Percentiles rank a stretch among this genome's conserved stretches.
Conservation (phyloP, 495 filamentous ascomycete species). For the Hyaloscypha finlandica region DNA sequence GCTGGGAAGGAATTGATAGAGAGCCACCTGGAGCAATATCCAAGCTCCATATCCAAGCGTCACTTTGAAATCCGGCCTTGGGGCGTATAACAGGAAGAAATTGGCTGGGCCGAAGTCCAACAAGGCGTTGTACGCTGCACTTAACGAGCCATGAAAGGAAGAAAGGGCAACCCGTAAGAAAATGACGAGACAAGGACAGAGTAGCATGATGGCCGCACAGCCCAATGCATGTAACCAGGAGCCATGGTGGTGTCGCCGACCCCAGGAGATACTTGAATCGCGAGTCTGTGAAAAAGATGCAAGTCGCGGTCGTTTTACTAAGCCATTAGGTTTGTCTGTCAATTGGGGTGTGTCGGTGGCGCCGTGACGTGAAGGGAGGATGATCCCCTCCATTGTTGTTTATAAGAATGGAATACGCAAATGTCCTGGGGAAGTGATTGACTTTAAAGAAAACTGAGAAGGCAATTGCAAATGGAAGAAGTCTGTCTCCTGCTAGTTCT, state of each 20-base stretch:
- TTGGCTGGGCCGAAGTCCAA: neutral
- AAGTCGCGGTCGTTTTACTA: slow-evolving; percentile 19
- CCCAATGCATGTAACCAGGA: slow-evolving; percentile 26
- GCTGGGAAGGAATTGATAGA: slow-evolving; percentile 27
- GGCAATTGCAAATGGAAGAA: too few species aligned
- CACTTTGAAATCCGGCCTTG: slow-evolving; percentile 2
- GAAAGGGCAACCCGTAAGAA: slow-evolving; percentile 27
- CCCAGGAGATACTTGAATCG: slow-evolving; percentile 30
- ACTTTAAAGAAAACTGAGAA: too few species aligned
- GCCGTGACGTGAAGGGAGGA: slow-evolving; percentile 24
- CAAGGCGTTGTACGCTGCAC: slow-evolving; percentile 7
- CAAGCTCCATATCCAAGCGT: slow-evolving; percentile 19
- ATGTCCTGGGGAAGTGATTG: neutral
- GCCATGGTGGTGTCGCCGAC: slow-evolving; percentile 28
- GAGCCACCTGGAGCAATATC: slow-evolving; percentile 22
- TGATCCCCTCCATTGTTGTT: slow-evolving; percentile 23
- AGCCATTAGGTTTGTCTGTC: slow-evolving; percentile 8
- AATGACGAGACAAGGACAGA: slow-evolving; percentile 24
- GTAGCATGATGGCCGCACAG: slow-evolving; percentile 23
- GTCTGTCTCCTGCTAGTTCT: too few species aligned
- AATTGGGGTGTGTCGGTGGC: slow-evolving; percentile 1
- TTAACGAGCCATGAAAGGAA: slow-evolving; percentile 21
- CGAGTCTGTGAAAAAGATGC: slow-evolving; percentile 22
- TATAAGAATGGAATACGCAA: neutral
- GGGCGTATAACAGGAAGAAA: slow-evolving; percentile 22